Evolutionary conservation across 225 moss, liverwort and hornwort genomes (phyloP).

Genomic region (Marchantia paleacea): DNA sequence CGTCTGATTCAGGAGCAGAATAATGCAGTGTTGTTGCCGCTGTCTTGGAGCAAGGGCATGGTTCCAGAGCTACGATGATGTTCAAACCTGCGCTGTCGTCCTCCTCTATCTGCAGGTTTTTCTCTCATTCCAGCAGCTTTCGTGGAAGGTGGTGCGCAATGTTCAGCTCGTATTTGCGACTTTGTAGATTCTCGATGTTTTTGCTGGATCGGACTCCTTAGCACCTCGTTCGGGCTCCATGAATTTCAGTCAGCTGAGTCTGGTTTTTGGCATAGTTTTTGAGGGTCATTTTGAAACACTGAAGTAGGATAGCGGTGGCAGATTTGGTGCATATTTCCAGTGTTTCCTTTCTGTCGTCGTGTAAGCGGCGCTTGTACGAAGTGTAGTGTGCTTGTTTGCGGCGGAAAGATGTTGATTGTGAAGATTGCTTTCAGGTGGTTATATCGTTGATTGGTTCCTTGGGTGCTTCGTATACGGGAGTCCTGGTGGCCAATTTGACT

Average conservation of each 20-base stretch:
- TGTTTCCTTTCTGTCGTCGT: not conserved
- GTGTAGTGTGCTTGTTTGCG: not conserved
- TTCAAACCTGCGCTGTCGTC: slow-evolving; percentile 56
- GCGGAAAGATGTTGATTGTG: not conserved
- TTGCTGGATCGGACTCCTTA: not conserved
- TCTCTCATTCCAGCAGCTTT: not conserved
- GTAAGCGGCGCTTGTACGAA: not conserved
- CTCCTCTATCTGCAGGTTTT: slow-evolving; percentile 88
- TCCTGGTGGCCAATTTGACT: slow-evolving; percentile 86
- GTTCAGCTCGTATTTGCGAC: not conserved
- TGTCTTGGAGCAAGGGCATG: slow-evolving; percentile 44
- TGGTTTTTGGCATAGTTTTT: not conserved
- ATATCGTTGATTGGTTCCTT: slow-evolving; percentile 87
- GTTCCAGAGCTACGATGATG: slow-evolving; percentile 50
- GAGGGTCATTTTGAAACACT: not conserved
- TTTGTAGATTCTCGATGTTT: not conserved
- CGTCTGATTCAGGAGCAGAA: slow-evolving; percentile 30
- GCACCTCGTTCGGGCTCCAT: not conserved
- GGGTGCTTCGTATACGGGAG: slow-evolving; percentile 73
- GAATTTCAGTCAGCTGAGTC: not conserved
- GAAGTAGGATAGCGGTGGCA: not conserved
- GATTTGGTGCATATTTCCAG: not conserved
- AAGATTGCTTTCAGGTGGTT: slow-evolving; percentile 47
- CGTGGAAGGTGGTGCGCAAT: not conserved
- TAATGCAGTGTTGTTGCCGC: slow-evolving; percentile 62